These are phyloP conservation scores for Apostasia shenzhenica DNA, from an alignment of 106 monocot species.

Conservation along the genomic window DNA sequence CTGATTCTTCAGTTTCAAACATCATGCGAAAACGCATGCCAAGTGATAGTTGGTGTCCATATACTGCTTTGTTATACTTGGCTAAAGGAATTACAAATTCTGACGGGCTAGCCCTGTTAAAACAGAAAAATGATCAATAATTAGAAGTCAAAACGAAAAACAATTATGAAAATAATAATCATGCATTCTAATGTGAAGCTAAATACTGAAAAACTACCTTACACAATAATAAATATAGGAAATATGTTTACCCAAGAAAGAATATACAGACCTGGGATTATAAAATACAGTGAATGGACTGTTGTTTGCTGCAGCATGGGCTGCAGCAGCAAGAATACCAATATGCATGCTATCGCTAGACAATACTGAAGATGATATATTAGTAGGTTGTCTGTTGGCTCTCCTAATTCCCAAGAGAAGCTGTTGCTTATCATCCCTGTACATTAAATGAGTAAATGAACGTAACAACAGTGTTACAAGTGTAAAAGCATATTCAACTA, in stretches of 20 bases:
- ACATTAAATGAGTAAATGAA: not conserved
- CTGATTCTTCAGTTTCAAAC: slow-evolving; percentile 93
- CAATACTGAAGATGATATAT: slow-evolving; percentile 77
- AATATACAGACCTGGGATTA: slow-evolving; percentile 57
- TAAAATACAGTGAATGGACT: slow-evolving; percentile 90
- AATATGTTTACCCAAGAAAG: not conserved
- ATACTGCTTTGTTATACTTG: slow-evolving; percentile 72
- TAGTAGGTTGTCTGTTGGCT: slow-evolving; percentile 71
- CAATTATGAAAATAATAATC: not conserved
- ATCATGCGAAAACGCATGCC: slow-evolving; percentile 91
- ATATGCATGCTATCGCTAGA: slow-evolving; percentile 92
- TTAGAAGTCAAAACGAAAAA: not conserved
- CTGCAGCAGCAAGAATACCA: slow-evolving; percentile 85
- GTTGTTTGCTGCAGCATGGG: slow-evolving; percentile 72
- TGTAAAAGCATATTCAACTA: no score
- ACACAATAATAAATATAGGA: not conserved
- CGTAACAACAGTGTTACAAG: not conserved
- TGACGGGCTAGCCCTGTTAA: slow-evolving; percentile 71
- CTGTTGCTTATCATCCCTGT: slow-evolving; percentile 83
- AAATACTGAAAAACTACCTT: not conserved
- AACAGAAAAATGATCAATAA: slow-evolving; percentile 2
- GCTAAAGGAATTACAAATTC: slow-evolving; percentile 84
- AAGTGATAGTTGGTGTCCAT: slow-evolving; percentile 63
- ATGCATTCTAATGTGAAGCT: not conserved
- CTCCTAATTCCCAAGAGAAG: slow-evolving; percentile 82